Percentiles rank a stretch among this genome's conserved stretches.
phyloP scores from a whole-genome alignment of 2,329 filamentous ascomycete species.

The Pseudopyricularia javanii region DNA sequence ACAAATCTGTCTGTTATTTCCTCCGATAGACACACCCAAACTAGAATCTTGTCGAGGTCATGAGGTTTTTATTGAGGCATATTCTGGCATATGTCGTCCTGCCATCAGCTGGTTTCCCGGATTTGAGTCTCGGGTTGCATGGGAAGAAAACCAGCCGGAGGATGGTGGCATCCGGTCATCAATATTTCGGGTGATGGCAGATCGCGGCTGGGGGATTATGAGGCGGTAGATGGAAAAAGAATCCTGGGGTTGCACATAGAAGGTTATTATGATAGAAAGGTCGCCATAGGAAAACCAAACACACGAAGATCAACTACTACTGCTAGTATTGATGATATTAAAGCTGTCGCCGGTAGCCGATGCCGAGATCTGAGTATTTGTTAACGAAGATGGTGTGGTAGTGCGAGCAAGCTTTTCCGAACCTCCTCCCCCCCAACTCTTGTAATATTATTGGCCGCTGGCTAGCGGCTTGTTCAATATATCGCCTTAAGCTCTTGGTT shows the following conservation, averaged over 20 bases:
- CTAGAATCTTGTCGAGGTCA: no score
- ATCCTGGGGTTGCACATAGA: not conserved
- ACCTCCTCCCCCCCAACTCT: no score
- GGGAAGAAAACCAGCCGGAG: not conserved
- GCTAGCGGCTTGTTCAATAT: not conserved
- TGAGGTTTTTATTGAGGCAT: not conserved
- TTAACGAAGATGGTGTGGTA: not conserved
- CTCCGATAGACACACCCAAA: no score
- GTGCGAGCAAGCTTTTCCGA: not conserved
- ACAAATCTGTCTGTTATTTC: not conserved
- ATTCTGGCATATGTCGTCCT: not conserved
- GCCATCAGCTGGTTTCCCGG: not conserved
- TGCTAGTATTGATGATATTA: no score
- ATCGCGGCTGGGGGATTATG: not conserved
- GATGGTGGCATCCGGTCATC: not conserved
- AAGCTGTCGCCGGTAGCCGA: not conserved
- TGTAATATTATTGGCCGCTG: not conserved
- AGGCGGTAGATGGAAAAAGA: not conserved
- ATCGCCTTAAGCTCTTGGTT: no score
- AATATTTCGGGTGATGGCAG: not conserved
- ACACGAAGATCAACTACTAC: no score
- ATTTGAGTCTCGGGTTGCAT: not conserved
- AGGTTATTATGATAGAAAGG: no score
- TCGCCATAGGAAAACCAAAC: no score
- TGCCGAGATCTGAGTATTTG: not conserved